Evolutionary conservation across 2,329 filamentous ascomycete genomes (phyloP).

Genomic region (Botrytis byssoidea): DNA sequence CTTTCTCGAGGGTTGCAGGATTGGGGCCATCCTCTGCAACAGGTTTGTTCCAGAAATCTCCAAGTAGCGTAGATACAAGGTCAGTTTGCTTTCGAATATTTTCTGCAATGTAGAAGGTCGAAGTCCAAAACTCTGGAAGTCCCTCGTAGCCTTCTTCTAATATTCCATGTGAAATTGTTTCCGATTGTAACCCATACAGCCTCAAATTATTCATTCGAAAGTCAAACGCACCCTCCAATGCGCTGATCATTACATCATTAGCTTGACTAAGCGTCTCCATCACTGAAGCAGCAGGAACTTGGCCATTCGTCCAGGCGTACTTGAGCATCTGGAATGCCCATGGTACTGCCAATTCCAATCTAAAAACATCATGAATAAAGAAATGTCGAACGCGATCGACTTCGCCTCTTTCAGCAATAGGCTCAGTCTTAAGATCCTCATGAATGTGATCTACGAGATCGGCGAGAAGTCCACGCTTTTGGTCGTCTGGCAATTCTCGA

Average conservation of each 20-base stretch:
- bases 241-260: constrained; percentile 67
- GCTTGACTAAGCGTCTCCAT: constrained; percentile 55
- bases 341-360: constrained; percentile 71
- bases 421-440: constrained; percentile 70
- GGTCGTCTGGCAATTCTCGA: constrained; percentile 55
- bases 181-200: constrained; percentile 70
- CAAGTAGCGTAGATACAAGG: constrained; percentile 44
- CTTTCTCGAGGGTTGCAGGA: constrained; percentile 42
- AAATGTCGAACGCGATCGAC: constrained; percentile 80
- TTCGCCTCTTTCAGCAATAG: constrained; percentile 64
- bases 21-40: constrained; percentile 33
- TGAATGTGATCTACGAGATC: constrained; percentile 75
- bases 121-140: constrained; percentile 84
- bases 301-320: constrained; percentile 62
- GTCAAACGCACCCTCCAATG: constrained; percentile 60
- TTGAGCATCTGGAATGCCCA: constrained; percentile 79
- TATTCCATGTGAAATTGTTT: constrained; percentile 64
- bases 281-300: constrained; percentile 52
- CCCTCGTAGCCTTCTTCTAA: constrained; percentile 62
- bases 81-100: constrained; percentile 60
- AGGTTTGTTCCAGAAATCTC: constrained; percentile 38
- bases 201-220: constrained; percentile 71
- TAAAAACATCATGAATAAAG: constrained; percentile 75
- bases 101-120: constrained; percentile 60
- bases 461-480: constrained; percentile 68